Evolutionary conservation across 169 alveolate species (phyloP), one percentile per base, ranked within the genome.

Genomic region (Eimeria maxima): DNA sequence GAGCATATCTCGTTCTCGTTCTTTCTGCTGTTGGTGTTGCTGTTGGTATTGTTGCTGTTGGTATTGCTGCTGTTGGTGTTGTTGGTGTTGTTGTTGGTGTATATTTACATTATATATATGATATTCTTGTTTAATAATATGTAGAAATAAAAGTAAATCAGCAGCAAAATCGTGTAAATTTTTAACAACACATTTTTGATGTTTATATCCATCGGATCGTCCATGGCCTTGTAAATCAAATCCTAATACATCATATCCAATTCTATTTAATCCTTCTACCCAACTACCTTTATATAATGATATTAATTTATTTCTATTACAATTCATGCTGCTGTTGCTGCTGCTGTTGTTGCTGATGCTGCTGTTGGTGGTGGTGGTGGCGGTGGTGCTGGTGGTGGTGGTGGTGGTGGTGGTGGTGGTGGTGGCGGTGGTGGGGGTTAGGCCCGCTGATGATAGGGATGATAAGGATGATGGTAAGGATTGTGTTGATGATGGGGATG

Each of bases 201-300:
- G 60, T 14, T 55, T n/a, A 83, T 80, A 93, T 24, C 95, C 95
- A 3, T 47, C 95, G 6, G 95, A 80, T 27, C n/a, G 0, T 65
- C 96, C 96, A 27, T 95, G 96, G 0, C 96, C 96, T 44, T 95
- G 96, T 55, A 95, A 20, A 84, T 95, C 96, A 42, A 95, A 65
- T 7, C 96, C 96, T 0, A 53, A 74, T 4, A 95, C 96, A 27
- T 80, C 63, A 65, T 47, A 95, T 69, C 96, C 96, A 4, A 13
- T 44, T 24, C 22, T 13, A 53, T 95, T 95, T 53, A 95, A 53
- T 6, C 57, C 74, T 2, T 95, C 90, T n/a, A 95, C 88, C 96
- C 96, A 95, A 87, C 95, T 84, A 63, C 91, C 93, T 33, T 1
- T 33, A 33, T 33, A 33, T 33, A 33, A 33, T 33, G 38, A 0